These are phyloP conservation scores for Penicillium cosmopolitanum DNA, from an alignment of 495 filamentous ascomycete genomes.

Conservation along the genomic window DNA sequence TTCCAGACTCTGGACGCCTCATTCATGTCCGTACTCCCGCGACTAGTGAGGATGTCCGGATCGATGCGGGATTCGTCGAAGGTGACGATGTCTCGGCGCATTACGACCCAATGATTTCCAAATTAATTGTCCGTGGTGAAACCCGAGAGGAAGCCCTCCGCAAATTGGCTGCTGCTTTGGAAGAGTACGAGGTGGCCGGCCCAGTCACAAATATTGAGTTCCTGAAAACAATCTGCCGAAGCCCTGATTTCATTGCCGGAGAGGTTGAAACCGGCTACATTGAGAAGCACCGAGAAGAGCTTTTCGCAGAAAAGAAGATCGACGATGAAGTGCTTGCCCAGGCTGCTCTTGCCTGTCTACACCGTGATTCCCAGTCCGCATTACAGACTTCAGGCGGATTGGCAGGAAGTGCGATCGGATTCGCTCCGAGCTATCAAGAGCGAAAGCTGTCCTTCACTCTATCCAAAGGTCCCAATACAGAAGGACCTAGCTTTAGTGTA, in stretches of 20 bases:
- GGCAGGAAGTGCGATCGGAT: slow-evolving; percentile 50
- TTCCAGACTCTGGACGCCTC: slow-evolving; percentile 90
- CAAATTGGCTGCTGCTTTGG: slow-evolving; percentile 79
- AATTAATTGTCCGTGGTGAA: slow-evolving; percentile 87
- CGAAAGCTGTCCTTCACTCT: slow-evolving; percentile 59
- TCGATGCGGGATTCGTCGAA: slow-evolving; percentile 89
- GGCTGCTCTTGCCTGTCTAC: slow-evolving; percentile 74
- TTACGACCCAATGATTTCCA: slow-evolving; percentile 99
- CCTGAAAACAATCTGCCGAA: slow-evolving; percentile 80
- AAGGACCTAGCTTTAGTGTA: slow-evolving; percentile 59
- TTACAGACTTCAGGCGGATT: slow-evolving; percentile 25
- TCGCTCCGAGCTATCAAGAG: slow-evolving; percentile 55
- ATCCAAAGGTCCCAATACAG: slow-evolving; percentile 25
- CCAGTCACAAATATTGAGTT: slow-evolving; percentile 97
- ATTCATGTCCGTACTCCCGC: slow-evolving; percentile 78
- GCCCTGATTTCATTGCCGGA: slow-evolving; percentile 79
- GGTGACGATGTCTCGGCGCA: slow-evolving; percentile 94
- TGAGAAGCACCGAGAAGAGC: slow-evolving; percentile 76
- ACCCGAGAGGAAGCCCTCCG: slow-evolving; percentile 80
- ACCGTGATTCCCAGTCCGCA: slow-evolving; percentile 36
- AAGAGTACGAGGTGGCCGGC: slow-evolving; percentile 90
- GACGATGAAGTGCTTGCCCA: slow-evolving; percentile 76
- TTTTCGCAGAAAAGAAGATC: slow-evolving; percentile 60
- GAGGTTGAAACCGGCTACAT: slow-evolving; percentile 97
- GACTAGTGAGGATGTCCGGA: slow-evolving; percentile 71